These are phyloP conservation scores for Beauveria australis DNA, from an alignment of 2,329 filamentous ascomycete species.

Conservation along the genomic window DNA sequence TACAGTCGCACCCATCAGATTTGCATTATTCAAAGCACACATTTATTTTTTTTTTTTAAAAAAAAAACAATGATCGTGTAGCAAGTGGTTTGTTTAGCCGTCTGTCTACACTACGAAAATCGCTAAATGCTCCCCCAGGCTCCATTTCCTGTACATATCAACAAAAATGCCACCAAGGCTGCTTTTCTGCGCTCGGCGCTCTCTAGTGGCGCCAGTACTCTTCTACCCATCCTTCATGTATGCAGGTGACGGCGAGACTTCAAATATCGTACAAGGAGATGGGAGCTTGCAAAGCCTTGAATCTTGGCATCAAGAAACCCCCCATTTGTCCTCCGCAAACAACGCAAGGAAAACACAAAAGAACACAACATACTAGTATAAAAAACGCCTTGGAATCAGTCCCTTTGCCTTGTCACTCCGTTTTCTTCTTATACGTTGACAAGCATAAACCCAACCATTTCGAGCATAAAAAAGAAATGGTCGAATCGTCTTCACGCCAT, in stretches of 20 bases:
- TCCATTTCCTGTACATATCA: slow-evolving; percentile 2
- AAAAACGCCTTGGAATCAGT: slow-evolving; percentile 7
- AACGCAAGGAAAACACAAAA: neutral
- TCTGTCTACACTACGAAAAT: neutral
- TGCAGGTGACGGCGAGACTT: neutral
- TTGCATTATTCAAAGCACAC: neutral
- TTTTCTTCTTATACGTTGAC: neutral
- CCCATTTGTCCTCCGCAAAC: neutral
- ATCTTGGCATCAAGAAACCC: neutral
- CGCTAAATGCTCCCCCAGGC: neutral
- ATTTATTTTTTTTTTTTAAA: no score
- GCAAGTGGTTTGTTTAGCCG: neutral
- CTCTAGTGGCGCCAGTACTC: neutral
- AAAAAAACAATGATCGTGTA: neutral
- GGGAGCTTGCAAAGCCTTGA: neutral
- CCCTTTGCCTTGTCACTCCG: slow-evolving; percentile 6
- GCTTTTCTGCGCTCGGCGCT: neutral
- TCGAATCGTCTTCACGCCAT: neutral
- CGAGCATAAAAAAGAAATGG: neutral
- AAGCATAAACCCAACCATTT: neutral
- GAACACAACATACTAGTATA: neutral
- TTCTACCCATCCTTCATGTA: neutral
- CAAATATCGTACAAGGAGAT: slow-evolving; percentile 3
- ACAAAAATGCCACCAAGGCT: slow-evolving; percentile 2
- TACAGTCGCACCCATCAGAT: neutral